Conservation (phyloP, 495 filamentous ascomycete genomes). For the Podospora didyma region DNA sequence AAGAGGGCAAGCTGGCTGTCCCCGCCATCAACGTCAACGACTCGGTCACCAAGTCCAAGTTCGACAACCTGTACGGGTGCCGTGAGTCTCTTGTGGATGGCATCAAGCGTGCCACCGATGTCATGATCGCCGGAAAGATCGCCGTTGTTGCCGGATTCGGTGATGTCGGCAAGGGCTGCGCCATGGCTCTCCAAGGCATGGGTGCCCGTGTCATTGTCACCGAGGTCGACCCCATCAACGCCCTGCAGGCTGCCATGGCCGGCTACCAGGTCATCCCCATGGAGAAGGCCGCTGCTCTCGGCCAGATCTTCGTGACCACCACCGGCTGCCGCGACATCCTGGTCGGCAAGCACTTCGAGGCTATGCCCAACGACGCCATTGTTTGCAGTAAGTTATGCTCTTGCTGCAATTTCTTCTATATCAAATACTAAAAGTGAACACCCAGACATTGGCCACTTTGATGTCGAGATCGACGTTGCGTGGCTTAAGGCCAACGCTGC, state of each 20-base stretch:
- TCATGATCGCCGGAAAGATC: conserved; percentile 99
- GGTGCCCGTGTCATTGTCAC: conserved; percentile 96
- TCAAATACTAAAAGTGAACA: conserved; percentile 12
- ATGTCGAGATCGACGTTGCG: conserved; percentile 99
- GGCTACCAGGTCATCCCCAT: conserved; percentile 96
- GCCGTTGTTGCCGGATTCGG: conserved; percentile 96
- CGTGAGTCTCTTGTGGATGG: conserved; percentile 97
- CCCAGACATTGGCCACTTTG: conserved; percentile 97
- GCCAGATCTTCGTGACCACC: conserved; percentile 99
- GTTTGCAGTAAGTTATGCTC: conserved; percentile 78
- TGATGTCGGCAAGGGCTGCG: conserved; percentile 99
- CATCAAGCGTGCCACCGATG: conserved; percentile 99
- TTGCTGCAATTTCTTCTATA: background rate
- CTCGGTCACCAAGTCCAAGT: conserved; percentile 99
- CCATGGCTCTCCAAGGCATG: conserved; percentile 91
- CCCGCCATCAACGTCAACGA: conserved; percentile 99
- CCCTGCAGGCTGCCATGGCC: conserved; percentile 95
- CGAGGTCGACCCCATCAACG: conserved; percentile 99
- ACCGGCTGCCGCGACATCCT: conserved; percentile 99
- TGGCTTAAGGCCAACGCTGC: conserved; percentile 95
- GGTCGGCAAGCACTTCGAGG: conserved; percentile 86
- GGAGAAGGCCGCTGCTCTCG: conserved; percentile 83
- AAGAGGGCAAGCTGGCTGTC: conserved; percentile 83
- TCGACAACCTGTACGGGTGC: conserved; percentile 99
- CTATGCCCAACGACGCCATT: conserved; percentile 97